Base-by-base conservation (phyloP, 2,329 filamentous ascomycete species). In the Pestalotiopsis sp. region DNA sequence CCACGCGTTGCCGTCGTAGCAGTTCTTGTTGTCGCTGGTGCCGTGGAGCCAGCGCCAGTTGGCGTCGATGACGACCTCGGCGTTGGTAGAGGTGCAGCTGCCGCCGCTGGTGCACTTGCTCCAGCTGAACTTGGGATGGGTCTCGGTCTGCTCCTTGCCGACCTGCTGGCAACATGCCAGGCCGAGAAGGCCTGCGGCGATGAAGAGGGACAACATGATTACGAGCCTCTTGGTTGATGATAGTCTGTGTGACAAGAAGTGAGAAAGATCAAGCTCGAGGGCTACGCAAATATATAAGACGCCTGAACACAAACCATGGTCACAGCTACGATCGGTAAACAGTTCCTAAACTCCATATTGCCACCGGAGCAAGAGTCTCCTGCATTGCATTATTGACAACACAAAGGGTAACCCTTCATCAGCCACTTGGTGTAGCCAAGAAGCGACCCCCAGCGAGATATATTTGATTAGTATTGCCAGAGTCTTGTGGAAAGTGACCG, bases 1-100 rank as follows among this genome's bases (percentile, higher is more conserved):
- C 75, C 76, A 77, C 72, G 74, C 72, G 75, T 85, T 85, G 65
- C 83, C 84, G 62, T 82, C 84, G 73, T 85, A 85, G 78, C 84
- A 86, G 77, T 87, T 86, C 67, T 79, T 82, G 68, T 77, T 81
- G 12, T 71, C 71, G 38, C 52, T 41, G 61, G 76, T 78, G n/a
- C 74, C 71, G 75, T 87, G 84, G 58, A 86, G 77, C 85, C 85
- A 87, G 69, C 85, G 83, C 84, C 85, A 87, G 78, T 86, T 86
- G 61, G 84, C 72, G 69, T 87, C 85, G 72, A 87, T 78, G 61
- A 85, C 84, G 41, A 87, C 80, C 59, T 81, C 82, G 61, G 80
- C 84, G 67, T 77, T 77, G 70, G 83, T 79, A 17, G 77, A 76
- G 12, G 80, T 81, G 74, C 85, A 87, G 25, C 63, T 65, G 61